Percentiles rank a stretch among this genome's conserved stretches.
phyloP scores from a whole-genome alignment of 2,329 filamentous ascomycete species.

The Diaporthe citriasiana region DNA sequence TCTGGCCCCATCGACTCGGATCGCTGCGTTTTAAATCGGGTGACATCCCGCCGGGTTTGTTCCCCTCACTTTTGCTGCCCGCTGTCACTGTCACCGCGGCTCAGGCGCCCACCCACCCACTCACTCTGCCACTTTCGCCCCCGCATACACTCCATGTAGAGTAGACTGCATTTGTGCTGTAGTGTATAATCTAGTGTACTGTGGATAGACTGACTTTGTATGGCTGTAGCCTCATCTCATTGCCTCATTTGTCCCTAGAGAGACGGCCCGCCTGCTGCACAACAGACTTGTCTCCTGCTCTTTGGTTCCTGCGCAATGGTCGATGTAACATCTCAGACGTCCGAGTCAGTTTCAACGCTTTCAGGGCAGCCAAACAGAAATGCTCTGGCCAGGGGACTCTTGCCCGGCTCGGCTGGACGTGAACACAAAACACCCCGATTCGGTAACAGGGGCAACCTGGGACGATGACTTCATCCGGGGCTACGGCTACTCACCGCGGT shows the following conservation, averaged over 20 bases:
- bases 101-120: constrained; percentile 12
- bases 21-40: constrained; percentile 24
- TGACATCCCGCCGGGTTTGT: constrained; percentile 28
- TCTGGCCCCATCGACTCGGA: constrained; percentile 29
- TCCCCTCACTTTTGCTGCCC: constrained; percentile 3
- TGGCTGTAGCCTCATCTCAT: constrained; percentile 27
- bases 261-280: constrained; percentile 18
- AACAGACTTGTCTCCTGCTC: constrained; percentile 33
- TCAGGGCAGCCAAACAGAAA: constrained; percentile 20
- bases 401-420: constrained; percentile 18
- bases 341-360: constrained; percentile 24
- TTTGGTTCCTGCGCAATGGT: constrained; percentile 30
- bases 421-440: constrained; percentile 14
- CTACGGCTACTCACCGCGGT: background rate
- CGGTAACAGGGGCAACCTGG: constrained; percentile 25
- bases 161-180: background rate
- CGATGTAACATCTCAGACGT: constrained; percentile 30
- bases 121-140: background rate
- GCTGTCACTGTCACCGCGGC: constrained; percentile 19
- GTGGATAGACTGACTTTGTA: background rate
- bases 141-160: constrained; percentile 10
- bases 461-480: constrained; percentile 29
- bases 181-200: too few species aligned
- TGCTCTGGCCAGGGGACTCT: background rate
- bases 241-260: background rate